Conservation (phyloP, 192 early-diverging fungal genomes). For the Backusella parvicylindrica region DNA sequence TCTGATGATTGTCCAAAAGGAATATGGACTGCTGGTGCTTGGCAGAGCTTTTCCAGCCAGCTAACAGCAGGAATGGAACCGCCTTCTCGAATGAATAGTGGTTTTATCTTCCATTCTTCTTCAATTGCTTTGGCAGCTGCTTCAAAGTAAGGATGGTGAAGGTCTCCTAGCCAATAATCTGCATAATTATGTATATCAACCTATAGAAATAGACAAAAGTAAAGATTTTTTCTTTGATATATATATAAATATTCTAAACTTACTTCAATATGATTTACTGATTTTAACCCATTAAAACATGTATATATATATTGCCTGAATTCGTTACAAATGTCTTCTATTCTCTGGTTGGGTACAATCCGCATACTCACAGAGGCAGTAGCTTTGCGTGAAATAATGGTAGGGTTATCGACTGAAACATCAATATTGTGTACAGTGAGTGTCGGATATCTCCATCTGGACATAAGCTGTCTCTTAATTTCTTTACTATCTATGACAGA, state of each 20-base stretch:
- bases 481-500: not conserved
- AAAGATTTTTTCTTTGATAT: not conserved
- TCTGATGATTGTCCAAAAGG: constrained; percentile 71
- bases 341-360: constrained; percentile 69
- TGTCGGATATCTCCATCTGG: constrained; percentile 69
- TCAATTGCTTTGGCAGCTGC: constrained; percentile 63
- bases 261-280: constrained; percentile 46
- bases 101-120: constrained; percentile 54
- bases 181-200: constrained; percentile 61
- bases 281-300: constrained; percentile 44
- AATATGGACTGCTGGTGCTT: constrained; percentile 63
- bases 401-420: constrained; percentile 63
- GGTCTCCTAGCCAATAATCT: constrained; percentile 77
- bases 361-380: constrained; percentile 67
- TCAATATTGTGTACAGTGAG: constrained; percentile 71
- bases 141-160: constrained; percentile 57
- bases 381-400: constrained; percentile 63
- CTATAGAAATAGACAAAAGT: constrained; percentile 15
- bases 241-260: not conserved
- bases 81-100: constrained; percentile 71
- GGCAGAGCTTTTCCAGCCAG: constrained; percentile 62
- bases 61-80: constrained; percentile 72
- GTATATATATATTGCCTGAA: constrained; percentile 50
- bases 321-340: constrained; percentile 50
- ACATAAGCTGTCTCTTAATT: constrained; percentile 48